Evolutionary conservation across 2,329 filamentous ascomycete genomes (phyloP).

Genomic region (Fusarium transvaalense): DNA sequence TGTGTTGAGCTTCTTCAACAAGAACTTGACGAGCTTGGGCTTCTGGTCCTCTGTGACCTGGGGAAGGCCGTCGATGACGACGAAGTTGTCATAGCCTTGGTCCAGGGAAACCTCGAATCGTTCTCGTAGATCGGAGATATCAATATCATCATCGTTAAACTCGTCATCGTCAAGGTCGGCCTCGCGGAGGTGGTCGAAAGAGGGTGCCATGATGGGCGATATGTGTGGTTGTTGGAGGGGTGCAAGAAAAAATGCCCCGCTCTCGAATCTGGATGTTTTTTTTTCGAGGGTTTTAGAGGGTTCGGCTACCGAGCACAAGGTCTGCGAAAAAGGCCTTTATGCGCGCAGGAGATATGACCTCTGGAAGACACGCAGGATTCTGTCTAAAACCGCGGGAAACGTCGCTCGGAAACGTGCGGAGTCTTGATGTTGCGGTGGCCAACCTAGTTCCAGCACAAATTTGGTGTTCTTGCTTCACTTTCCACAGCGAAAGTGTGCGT

Average conservation of each 20-base stretch:
- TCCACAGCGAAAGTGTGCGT: conserved; percentile 56
- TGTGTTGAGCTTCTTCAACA: conserved; percentile 90
- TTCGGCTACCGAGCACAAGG: conserved; percentile 36
- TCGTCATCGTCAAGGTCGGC: conserved; percentile 88
- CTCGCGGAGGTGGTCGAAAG: conserved; percentile 92
- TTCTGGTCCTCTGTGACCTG: conserved; percentile 90
- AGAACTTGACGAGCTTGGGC: conserved; percentile 94
- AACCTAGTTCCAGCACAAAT: conserved; percentile 53
- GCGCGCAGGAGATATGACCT: conserved; percentile 41
- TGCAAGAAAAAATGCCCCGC: conserved; percentile 56
- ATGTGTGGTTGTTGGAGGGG: conserved; percentile 51
- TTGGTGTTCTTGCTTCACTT: conserved; percentile 54
- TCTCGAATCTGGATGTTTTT: conserved; percentile 44
- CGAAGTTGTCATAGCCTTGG: conserved; percentile 94
- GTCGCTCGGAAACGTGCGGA: conserved; percentile 48
- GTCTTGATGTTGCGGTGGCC: conserved; percentile 48
- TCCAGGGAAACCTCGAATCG: conserved; percentile 97
- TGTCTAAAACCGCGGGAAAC: conserved; percentile 42
- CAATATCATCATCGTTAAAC: conserved; percentile 92
- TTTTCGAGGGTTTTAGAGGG: conserved; percentile 36
- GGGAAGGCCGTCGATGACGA: conserved; percentile 95
- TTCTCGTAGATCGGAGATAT: conserved; percentile 92
- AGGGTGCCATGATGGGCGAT: conserved; percentile 80
- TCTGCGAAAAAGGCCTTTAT: conserved; percentile 36
- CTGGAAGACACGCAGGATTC: conserved; percentile 38